Conservation (phyloP, 805 yeast species). For the Ogataea kodamae region DNA sequence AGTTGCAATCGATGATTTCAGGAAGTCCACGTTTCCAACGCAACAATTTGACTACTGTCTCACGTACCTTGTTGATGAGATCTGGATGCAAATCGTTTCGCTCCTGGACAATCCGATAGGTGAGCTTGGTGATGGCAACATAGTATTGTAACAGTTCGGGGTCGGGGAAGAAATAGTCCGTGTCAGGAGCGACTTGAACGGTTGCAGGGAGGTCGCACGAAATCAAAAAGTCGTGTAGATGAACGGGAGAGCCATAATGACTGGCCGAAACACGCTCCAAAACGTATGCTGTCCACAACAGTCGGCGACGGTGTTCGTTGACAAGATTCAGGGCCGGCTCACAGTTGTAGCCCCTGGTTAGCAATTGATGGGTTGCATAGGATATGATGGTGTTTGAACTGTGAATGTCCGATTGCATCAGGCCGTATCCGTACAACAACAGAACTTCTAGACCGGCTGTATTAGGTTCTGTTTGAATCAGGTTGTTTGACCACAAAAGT, state of each 20-base stretch:
- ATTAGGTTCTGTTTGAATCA: slow-evolving; percentile 61
- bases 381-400: slow-evolving; percentile 70
- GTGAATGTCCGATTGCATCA: slow-evolving; percentile 69
- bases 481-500: slow-evolving; percentile 64
- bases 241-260: slow-evolving; percentile 66
- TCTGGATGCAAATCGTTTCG: slow-evolving; percentile 58
- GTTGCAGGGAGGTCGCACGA: slow-evolving; percentile 64
- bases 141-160: slow-evolving; percentile 65
- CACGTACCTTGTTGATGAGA: slow-evolving; percentile 62
- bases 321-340: slow-evolving; percentile 58
- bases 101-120: slow-evolving; percentile 63
- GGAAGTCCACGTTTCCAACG: slow-evolving; percentile 64
- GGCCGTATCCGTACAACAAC: slow-evolving; percentile 61
- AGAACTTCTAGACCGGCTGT: slow-evolving; percentile 70
- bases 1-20: slow-evolving; percentile 56
- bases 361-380: slow-evolving; percentile 58
- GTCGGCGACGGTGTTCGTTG: slow-evolving; percentile 38
- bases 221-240: slow-evolving; percentile 69
- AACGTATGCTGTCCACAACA: slow-evolving; percentile 26
- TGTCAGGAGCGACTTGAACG: slow-evolving; percentile 52
- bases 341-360: slow-evolving; percentile 67
- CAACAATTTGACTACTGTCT: slow-evolving; percentile 56
- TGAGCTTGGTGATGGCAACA: slow-evolving; percentile 66
- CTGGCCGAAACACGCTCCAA: slow-evolving; percentile 59
- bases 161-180: slow-evolving; percentile 58